Evolutionary conservation across 1,284 basidiomycete species (phyloP).

Genomic region (Vanrija sp.): DNA sequence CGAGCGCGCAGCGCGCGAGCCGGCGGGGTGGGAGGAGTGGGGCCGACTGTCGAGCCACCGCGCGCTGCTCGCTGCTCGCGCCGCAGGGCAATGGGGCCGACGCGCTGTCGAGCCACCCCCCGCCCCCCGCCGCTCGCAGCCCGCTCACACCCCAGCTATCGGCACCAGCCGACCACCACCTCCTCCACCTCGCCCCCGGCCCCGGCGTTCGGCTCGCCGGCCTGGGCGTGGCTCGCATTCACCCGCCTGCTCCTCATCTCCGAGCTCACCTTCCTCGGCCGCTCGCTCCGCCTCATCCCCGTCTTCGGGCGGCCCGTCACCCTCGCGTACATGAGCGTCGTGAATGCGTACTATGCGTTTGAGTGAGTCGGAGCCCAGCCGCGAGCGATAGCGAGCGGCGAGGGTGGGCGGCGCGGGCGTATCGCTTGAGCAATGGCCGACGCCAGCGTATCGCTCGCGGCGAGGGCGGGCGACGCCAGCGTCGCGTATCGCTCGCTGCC

Average conservation of each 20-base stretch:
- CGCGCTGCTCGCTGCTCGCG: too few relatives aligned
- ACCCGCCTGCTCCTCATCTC: slow-evolving; percentile 43
- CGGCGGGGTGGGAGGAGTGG: too few relatives aligned
- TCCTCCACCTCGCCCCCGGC: slow-evolving; percentile 1
- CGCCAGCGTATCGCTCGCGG: too few relatives aligned
- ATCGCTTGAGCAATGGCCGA: too few relatives aligned
- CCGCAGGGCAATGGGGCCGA: too few relatives aligned
- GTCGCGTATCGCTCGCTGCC: too few relatives aligned
- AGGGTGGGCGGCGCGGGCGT: too few relatives aligned
- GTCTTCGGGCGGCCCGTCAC: slow-evolving; percentile 30
- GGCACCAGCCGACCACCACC: slow-evolving; percentile 28
- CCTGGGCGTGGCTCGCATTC: slow-evolving; percentile 27
- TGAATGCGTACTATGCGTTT: slow-evolving; percentile 48
- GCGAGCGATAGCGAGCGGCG: neutral
- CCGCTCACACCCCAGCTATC: slow-evolving; percentile 26
- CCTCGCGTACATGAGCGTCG: slow-evolving; percentile 42
- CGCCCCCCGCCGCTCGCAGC: neutral
- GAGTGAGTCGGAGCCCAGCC: slow-evolving; percentile 32
- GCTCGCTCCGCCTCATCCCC: slow-evolving; percentile 39
- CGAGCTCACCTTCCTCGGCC: slow-evolving; percentile 45
- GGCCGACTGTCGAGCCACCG: too few relatives aligned
- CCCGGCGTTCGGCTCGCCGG: neutral
- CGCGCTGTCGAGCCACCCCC: too few relatives aligned
- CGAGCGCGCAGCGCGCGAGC: neutral
- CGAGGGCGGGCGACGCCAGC: too few relatives aligned